A percentile compares a stretch with the other conserved stretches of the same genome.
Evolutionary conservation across 1,139 yeast genomes (phyloP).

Genomic region (Meyerozyma smithsonii): DNA sequence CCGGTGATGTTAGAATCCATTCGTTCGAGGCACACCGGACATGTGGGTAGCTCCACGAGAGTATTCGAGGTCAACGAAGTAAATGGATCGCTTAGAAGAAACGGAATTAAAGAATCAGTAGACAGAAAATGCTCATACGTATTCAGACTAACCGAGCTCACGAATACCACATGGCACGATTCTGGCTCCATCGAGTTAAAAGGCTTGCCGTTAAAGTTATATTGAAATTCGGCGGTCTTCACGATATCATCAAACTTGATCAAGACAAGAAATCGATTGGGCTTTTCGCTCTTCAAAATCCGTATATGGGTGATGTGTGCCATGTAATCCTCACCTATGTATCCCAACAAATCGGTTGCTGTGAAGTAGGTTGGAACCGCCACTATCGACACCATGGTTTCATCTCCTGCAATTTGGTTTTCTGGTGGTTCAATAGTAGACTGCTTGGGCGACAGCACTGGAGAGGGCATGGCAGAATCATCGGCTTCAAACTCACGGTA

Average conservation of each 20-base stretch:
- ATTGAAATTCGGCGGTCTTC: slow-evolving; percentile 59
- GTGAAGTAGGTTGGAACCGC: slow-evolving; percentile 89
- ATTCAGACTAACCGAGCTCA: slow-evolving; percentile 52
- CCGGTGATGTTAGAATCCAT: slow-evolving; percentile 85
- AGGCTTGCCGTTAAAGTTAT: slow-evolving; percentile 63
- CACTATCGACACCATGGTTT: slow-evolving; percentile 67
- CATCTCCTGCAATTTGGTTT: slow-evolving; percentile 36
- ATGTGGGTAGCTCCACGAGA: slow-evolving; percentile 73
- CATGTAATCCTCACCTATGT: slow-evolving; percentile 59
- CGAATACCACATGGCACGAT: slow-evolving; percentile 69
- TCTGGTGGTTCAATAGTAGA: neutral
- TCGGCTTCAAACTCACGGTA: slow-evolving; percentile 47
- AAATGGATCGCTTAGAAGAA: slow-evolving; percentile 71
- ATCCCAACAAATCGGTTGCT: slow-evolving; percentile 78
- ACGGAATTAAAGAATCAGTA: slow-evolving; percentile 48
- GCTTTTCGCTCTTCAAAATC: slow-evolving; percentile 59
- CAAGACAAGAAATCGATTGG: slow-evolving; percentile 71
- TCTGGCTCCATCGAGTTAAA: slow-evolving; percentile 91
- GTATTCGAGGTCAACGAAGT: slow-evolving; percentile 24
- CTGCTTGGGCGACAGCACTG: neutral
- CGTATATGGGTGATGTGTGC: slow-evolving; percentile 68
- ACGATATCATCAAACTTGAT: slow-evolving; percentile 61
- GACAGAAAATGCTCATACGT: slow-evolving; percentile 12
- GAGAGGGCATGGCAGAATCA: slow-evolving; percentile 1
- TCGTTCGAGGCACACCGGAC: slow-evolving; percentile 90